Conservation (phyloP, 345 rosid genomes). For the Eucalyptus cloeziana region DNA sequence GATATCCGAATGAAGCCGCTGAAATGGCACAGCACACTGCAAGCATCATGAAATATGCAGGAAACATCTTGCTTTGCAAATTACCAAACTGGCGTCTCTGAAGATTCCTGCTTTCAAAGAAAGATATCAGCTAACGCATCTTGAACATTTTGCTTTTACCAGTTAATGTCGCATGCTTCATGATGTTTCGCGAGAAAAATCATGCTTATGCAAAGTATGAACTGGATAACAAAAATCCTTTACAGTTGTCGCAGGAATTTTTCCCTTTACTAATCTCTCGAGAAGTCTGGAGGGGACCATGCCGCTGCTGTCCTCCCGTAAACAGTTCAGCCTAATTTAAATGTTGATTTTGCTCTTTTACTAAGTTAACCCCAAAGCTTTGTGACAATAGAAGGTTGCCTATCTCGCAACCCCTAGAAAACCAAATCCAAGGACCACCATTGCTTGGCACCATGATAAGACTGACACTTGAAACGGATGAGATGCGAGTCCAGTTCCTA, state of each 20-base stretch:
- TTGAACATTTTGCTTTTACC: neutral
- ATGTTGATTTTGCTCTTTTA: neutral
- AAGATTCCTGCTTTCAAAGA: conserved; percentile 34
- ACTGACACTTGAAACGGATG: neutral
- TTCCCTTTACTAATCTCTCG: neutral
- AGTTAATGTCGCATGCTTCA: neutral
- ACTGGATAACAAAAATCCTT: neutral
- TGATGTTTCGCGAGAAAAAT: neutral
- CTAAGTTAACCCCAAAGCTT: neutral
- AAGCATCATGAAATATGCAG: conserved; percentile 76
- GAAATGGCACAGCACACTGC: conserved; percentile 70
- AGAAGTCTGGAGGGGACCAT: neutral
- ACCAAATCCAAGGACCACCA: neutral
- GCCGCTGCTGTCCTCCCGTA: neutral
- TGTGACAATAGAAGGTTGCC: neutral
- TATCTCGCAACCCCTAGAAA: neutral
- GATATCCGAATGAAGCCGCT: conserved; percentile 58
- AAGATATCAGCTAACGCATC: neutral
- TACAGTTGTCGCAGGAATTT: too few relatives aligned
- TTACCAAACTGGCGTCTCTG: conserved; percentile 95
- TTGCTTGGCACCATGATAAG: neutral
- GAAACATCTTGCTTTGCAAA: conserved; percentile 95
- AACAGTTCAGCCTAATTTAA: neutral
- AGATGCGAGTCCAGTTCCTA: neutral
- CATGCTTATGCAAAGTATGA: neutral